These are phyloP conservation scores for Colletotrichum sp. DNA, from an alignment of 2,329 filamentous ascomycete genomes.

Conservation along the genomic window DNA sequence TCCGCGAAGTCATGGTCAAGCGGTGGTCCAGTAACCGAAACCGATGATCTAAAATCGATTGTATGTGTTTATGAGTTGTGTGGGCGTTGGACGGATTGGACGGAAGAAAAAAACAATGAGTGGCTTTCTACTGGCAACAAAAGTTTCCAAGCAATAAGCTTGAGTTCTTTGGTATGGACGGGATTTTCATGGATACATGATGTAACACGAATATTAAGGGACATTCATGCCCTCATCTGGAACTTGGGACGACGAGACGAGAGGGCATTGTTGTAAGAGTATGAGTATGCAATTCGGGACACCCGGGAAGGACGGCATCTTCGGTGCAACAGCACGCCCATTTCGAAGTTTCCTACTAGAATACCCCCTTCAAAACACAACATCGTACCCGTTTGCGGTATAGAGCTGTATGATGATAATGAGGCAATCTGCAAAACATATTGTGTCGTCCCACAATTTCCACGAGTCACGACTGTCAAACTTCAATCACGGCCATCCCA, in stretches of 20 bases:
- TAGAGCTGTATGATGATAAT: constrained; percentile 2
- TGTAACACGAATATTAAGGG: not conserved
- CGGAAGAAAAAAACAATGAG: not conserved
- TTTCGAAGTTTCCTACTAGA: not conserved
- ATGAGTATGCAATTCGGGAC: not conserved
- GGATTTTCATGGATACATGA: not conserved
- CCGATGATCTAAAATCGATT: constrained; percentile 31
- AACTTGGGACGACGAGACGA: not conserved
- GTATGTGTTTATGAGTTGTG: not conserved
- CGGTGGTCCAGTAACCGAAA: constrained; percentile 87
- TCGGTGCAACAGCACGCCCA: not conserved
- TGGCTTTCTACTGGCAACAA: not conserved
- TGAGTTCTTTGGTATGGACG: not conserved
- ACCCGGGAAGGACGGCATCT: not conserved
- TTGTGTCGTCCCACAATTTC: not conserved
- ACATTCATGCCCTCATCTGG: not conserved
- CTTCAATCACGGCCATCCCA: not conserved
- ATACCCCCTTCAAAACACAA: constrained; percentile 4
- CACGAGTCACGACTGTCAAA: not conserved
- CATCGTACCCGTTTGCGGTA: not conserved
- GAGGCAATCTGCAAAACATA: not conserved
- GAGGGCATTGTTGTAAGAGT: constrained; percentile 10
- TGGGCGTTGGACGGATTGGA: not conserved
- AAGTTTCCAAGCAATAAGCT: not conserved
- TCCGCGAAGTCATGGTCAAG: constrained; percentile 81